Conservation (phyloP, 2,329 filamentous ascomycete genomes). For the Colletotrichum camelliae region DNA sequence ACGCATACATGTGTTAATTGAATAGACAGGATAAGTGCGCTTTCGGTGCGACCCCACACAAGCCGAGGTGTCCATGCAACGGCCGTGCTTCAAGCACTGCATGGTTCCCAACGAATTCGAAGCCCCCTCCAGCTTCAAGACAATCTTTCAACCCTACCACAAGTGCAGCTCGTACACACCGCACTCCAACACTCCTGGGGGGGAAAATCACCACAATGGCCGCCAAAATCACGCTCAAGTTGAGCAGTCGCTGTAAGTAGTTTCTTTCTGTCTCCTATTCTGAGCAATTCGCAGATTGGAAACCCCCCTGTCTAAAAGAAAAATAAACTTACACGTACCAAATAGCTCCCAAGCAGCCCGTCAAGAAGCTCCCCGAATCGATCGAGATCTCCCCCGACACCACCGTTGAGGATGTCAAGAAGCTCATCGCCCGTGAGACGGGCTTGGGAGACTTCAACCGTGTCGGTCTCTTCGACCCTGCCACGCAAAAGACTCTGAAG, state of each 20-base stretch:
- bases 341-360: conserved; percentile 51
- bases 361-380: conserved; percentile 59
- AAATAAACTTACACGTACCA: conserved; percentile 3
- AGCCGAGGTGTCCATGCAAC: not conserved
- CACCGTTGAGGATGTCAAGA: conserved; percentile 67
- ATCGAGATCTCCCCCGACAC: conserved; percentile 54
- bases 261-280: not conserved
- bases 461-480: conserved; percentile 65
- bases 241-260: conserved; percentile 45
- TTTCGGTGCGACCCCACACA: not conserved
- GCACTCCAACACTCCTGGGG: not conserved
- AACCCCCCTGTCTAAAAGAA: not conserved
- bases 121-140: not conserved
- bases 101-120: not conserved
- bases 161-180: not conserved
- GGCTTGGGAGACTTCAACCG: conserved; percentile 64
- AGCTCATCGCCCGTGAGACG: conserved; percentile 54
- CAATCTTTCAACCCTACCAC: not conserved
- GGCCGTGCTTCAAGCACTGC: conserved; percentile 15
- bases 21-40: not conserved
- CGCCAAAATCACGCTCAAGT: conserved; percentile 42
- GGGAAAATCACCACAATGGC: conserved; percentile 30
- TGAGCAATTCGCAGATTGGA: not conserved
- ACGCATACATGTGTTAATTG: not conserved
- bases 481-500: conserved; percentile 67